Conservation (phyloP, 306 rosid genomes). For the Vachellia collinsii region DNA sequence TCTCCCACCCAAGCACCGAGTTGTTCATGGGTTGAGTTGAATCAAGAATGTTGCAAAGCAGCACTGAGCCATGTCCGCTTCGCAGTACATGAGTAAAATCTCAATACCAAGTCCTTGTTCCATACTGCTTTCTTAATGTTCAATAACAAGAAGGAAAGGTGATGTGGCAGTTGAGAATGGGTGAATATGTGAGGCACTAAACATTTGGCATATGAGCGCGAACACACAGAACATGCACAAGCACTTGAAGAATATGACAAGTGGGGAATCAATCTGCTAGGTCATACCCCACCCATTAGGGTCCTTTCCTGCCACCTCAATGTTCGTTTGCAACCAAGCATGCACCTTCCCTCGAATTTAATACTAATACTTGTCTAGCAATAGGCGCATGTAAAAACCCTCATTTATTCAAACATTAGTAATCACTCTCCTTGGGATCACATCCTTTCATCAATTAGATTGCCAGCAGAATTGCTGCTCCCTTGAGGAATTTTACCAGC, state of each 20-base stretch:
- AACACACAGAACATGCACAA: not conserved
- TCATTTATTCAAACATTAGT: not conserved
- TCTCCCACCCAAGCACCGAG: slow-evolving; percentile 36
- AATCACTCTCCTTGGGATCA: not conserved
- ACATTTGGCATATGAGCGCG: not conserved
- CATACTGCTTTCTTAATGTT: not conserved
- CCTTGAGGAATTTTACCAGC: not conserved
- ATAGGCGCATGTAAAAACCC: not conserved
- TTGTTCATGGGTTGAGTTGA: too few relatives aligned
- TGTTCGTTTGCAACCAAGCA: not conserved
- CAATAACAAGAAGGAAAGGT: not conserved
- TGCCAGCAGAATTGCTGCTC: not conserved
- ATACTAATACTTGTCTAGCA: not conserved
- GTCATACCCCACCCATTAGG: not conserved
- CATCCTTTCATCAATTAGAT: not conserved
- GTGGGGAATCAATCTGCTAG: not conserved
- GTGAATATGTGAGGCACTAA: not conserved
- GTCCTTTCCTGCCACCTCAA: not conserved
- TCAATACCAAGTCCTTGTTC: not conserved
- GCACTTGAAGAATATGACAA: not conserved
- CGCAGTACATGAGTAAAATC: not conserved
- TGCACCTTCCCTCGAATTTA: not conserved
- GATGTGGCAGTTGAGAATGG: not conserved
- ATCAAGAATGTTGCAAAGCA: not conserved
- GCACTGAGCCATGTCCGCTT: not conserved